Percentiles rank a stretch among this genome's conserved stretches.
Evolutionary conservation across 352 stramenopile species (phyloP).

Genomic region (Phytophthora cryptogea): DNA sequence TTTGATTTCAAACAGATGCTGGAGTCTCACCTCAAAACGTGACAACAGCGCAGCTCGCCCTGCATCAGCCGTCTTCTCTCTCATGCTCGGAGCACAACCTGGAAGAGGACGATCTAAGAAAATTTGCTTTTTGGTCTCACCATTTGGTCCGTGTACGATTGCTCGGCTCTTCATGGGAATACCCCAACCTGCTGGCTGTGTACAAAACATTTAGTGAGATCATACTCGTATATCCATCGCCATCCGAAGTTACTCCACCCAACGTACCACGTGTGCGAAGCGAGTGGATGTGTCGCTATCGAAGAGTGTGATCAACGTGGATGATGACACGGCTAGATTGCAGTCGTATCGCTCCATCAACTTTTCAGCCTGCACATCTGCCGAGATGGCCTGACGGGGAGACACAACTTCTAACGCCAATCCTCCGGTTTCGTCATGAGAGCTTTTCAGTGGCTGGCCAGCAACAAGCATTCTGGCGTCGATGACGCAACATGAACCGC

Average conservation of each 20-base stretch:
- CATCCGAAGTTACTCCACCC: not conserved
- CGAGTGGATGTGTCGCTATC: constrained; percentile 46
- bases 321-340: constrained; percentile 71
- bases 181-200: constrained; percentile 47
- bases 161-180: constrained; percentile 64
- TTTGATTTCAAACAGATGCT: not conserved
- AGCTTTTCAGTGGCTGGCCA: constrained; percentile 14
- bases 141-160: constrained; percentile 26
- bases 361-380: constrained; percentile 51
- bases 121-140: constrained; percentile 47
- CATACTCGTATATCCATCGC: constrained; percentile 1
- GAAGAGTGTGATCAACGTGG: constrained; percentile 73
- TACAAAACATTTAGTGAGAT: not conserved
- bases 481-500: constrained; percentile 34
- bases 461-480: constrained; percentile 10
- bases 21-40: constrained; percentile 33
- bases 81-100: constrained; percentile 25
- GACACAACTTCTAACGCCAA: constrained; percentile 21
- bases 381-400: constrained; percentile 49
- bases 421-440: constrained; percentile 19
- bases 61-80: constrained; percentile 39
- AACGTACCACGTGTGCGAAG: constrained; percentile 36
- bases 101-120: constrained; percentile 61
- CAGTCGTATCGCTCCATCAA: constrained; percentile 76
- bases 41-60: constrained; percentile 32